Percentiles rank a stretch among this genome's conserved stretches.
These are phyloP conservation scores for Flaveria linearis DNA, from an alignment of 129 eudicot species.

Conservation along the genomic window DNA sequence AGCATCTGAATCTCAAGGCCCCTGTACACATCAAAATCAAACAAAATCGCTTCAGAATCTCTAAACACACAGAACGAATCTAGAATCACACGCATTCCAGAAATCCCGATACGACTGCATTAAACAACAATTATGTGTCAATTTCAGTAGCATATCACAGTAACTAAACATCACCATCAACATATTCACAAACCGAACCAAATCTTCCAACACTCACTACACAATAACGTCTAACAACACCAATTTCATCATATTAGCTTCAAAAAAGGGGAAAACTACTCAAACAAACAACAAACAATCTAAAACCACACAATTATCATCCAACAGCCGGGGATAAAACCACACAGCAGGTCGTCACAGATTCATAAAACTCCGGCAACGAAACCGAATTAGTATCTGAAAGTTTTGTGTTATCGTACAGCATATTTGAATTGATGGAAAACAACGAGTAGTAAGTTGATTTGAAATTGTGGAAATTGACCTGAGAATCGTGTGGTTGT, in stretches of 20 bases:
- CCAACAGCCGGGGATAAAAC: neutral
- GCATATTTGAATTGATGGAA: constrained; percentile 18
- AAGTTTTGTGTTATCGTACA: constrained; percentile 1
- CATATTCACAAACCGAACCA: neutral
- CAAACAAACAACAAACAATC: constrained; percentile 6
- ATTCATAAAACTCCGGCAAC: constrained; percentile 8
- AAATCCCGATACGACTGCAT: neutral
- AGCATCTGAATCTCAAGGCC: neutral
- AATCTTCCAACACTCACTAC: neutral
- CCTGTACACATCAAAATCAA: neutral
- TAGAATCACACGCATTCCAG: neutral
- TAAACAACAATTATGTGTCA: neutral
- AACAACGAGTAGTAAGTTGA: constrained; percentile 20
- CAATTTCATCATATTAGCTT: constrained; percentile 19
- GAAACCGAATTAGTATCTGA: constrained; percentile 20
- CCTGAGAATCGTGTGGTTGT: constrained; percentile 20
- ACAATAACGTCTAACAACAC: neutral
- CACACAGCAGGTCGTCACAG: neutral
- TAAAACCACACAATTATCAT: constrained; percentile 20
- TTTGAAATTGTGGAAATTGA: constrained; percentile 22
- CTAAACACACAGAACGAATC: neutral
- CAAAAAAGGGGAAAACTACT: constrained; percentile 3
- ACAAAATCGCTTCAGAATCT: constrained; percentile 7
- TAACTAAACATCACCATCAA: too few species aligned
- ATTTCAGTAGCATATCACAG: too few species aligned